Conservation (phyloP, 208 protist species). For the Blastocrithidia nonstop region DNA sequence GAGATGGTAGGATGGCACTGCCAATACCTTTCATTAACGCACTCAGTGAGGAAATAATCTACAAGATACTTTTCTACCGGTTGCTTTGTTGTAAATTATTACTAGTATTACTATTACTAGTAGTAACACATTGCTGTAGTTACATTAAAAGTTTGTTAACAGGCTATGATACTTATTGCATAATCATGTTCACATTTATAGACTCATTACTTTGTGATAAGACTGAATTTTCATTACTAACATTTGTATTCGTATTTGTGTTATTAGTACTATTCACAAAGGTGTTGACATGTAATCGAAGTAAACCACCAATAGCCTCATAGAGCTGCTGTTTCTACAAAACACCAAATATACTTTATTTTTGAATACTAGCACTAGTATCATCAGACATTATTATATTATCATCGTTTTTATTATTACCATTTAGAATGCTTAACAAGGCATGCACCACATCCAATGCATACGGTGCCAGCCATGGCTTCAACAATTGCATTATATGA, state of each 20-base stretch:
- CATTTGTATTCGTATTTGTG: not conserved
- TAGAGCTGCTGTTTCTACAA: constrained; percentile 58
- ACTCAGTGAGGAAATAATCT: not conserved
- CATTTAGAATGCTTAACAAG: constrained; percentile 33
- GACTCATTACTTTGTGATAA: too few relatives aligned
- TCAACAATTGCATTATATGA: constrained; percentile 43
- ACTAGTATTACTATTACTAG: too few relatives aligned
- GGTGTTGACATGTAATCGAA: constrained; percentile 14
- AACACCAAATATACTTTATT: too few relatives aligned
- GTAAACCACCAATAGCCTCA: constrained; percentile 43
- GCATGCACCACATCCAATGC: constrained; percentile 40
- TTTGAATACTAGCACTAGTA: too few relatives aligned
- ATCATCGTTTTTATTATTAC: constrained; percentile 15
- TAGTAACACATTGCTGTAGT: too few relatives aligned
- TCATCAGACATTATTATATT: too few relatives aligned
- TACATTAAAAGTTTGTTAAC: too few relatives aligned
- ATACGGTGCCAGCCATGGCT: constrained; percentile 15
- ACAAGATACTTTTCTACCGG: too few relatives aligned
- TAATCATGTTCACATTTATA: too few relatives aligned
- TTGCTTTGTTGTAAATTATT: too few relatives aligned
- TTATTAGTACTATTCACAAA: not conserved
- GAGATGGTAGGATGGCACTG: constrained; percentile 31
- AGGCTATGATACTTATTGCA: too few relatives aligned
- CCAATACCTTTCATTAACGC: constrained; percentile 14
- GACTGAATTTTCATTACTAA: not conserved